phyloP scores from a whole-genome alignment of 345 rosid species.

The Gossypium sturtianum region DNA sequence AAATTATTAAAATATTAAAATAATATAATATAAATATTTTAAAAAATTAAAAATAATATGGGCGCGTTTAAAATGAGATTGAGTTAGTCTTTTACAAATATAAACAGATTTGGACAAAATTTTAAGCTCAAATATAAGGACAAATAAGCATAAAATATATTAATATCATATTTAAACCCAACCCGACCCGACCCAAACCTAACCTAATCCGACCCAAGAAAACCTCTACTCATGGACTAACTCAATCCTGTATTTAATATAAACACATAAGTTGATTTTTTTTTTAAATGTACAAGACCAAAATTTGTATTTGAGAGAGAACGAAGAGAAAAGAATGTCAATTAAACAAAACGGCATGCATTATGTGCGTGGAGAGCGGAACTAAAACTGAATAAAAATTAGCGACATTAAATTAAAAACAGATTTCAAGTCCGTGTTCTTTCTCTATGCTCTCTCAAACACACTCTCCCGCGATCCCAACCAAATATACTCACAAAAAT shows the following conservation, averaged over 20 bases:
- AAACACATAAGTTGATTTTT: too few species aligned
- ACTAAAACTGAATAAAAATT: slow-evolving; percentile 26
- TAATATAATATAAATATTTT: too few species aligned
- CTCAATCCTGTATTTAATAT: too few species aligned
- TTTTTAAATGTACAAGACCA: too few species aligned
- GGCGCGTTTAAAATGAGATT: rapidly evolving
- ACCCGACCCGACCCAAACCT: rapidly evolving
- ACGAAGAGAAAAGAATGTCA: neutral
- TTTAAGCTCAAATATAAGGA: too few species aligned
- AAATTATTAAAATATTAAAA: too few species aligned
- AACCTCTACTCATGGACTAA: rapidly evolving
- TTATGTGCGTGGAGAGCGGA: slow-evolving; percentile 15
- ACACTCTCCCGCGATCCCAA: neutral
- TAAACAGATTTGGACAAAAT: rapidly evolving
- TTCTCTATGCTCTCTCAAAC: slow-evolving; percentile 16
- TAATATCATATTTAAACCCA: too few species aligned
- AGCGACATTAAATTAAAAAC: neutral
- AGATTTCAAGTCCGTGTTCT: slow-evolving; percentile 36
- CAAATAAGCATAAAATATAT: too few species aligned
- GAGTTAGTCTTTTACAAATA: rapidly evolving
- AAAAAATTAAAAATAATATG: too few species aligned
- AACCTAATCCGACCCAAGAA: rapidly evolving
- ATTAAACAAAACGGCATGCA: neutral
- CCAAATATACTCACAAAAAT: neutral
- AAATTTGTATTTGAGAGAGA: too few species aligned